Evolutionary conservation across 768 basidiomycete species (phyloP), one percentile per base, ranked within the genome.

Genomic region (Fistulinella prunicolor): DNA sequence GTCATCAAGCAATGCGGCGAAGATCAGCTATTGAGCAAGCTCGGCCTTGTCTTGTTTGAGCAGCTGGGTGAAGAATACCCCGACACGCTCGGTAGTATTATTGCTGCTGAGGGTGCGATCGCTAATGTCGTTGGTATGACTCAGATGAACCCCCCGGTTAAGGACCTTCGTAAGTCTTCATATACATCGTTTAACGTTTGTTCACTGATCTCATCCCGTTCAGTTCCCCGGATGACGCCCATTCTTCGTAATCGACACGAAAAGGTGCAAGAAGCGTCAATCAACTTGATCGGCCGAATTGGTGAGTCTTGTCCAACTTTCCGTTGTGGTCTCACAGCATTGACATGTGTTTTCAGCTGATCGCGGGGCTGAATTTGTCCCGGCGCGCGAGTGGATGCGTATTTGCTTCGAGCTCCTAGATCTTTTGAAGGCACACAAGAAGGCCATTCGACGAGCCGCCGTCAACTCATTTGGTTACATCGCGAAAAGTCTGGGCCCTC

Each of bases 101-200:
- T 98, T 68, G 94, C 95, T 40, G 96, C 96, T 37, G 92, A 94
- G 62, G 95, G 93, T 54, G 96, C 96, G 40, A 98, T 99, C 61
- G 96, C 96, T 56, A 98, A 98, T 60, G 96, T 98, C 42, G 96
- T 99, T 54, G 96, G 96, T 70, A 99, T 98, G 96, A 96, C 96
- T 9, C 93, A 97, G 68, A 99, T 99, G 96, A 97, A 96, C 66
- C 96, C 96, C 13, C 96, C 96, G 0, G 94, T 99, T 22, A 99
- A 99, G 69, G 96, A 99, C 79, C 83, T 99, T 49, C 66, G 94
- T 96, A 69, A 81, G 94, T 85, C 10, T 44, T 50, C 35, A 9
- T 0, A 20, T 49, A 19, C 34, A 21, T 35, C 28, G 17, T 20
- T 38, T 35, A 23, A 13, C 23, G 8, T 30, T 23, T 7, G 0